These are phyloP conservation scores for Calocybe indica DNA, from an alignment of 768 basidiomycete genomes.

Conservation along the genomic window DNA sequence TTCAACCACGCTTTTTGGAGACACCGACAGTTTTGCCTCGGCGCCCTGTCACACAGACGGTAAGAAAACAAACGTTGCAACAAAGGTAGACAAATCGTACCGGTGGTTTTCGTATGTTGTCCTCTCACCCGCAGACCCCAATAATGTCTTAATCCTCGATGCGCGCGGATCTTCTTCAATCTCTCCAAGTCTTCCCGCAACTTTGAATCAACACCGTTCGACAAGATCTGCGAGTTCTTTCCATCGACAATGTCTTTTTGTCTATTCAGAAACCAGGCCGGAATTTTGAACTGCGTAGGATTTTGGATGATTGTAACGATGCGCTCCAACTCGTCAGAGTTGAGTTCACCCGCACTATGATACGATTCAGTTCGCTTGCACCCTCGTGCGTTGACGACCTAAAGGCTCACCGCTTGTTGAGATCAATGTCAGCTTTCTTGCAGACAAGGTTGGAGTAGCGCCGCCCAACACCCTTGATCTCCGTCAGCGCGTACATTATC, in stretches of 20 bases:
- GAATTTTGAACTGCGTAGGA: constrained; percentile 99
- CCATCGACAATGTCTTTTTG: constrained; percentile 98
- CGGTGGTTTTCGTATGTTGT: constrained; percentile 99
- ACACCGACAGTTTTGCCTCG: constrained; percentile 96
- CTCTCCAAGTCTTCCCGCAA: constrained; percentile 97
- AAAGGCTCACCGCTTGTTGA: constrained; percentile 85
- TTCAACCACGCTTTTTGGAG: constrained; percentile 78
- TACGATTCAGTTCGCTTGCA: neutral
- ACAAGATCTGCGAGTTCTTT: constrained; percentile 93
- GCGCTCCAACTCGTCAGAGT: constrained; percentile 99
- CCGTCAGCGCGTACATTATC: constrained; percentile 98
- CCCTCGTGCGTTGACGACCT: neutral
- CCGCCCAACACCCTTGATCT: constrained; percentile 99
- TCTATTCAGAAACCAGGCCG: constrained; percentile 98
- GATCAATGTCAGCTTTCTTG: constrained; percentile 99
- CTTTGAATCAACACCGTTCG: constrained; percentile 96
- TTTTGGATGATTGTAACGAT: constrained; percentile 99
- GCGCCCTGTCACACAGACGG: constrained; percentile 50
- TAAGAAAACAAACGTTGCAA: neutral
- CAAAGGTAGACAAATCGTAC: constrained; percentile 32
- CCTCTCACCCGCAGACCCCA: constrained; percentile 96
- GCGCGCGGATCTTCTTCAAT: constrained; percentile 97
- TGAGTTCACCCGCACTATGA: constrained; percentile 92
- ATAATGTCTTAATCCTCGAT: constrained; percentile 89
- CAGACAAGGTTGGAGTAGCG: constrained; percentile 98